These are phyloP conservation scores for Lagenidium sp. DNA, from an alignment of 352 stramenopile species.

Conservation along the genomic window DNA sequence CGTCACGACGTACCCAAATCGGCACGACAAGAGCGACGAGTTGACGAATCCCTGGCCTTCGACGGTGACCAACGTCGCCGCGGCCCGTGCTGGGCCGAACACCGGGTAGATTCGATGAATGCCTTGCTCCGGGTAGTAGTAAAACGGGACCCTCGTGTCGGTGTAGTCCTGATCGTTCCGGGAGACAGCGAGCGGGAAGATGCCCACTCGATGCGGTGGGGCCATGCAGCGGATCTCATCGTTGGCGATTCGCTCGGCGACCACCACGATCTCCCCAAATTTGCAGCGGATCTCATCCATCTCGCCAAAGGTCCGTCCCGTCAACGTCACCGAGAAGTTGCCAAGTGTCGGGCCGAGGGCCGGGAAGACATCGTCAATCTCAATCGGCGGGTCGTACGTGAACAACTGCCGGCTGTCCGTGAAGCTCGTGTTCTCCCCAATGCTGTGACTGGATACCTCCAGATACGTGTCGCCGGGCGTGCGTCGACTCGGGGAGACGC, in stretches of 20 bases:
- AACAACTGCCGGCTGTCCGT: conserved; percentile 43
- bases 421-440: conserved; percentile 22
- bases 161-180: conserved; percentile 92
- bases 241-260: conserved; percentile 47
- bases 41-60: conserved; percentile 87
- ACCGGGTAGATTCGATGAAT: conserved; percentile 76
- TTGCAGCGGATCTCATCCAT: conserved; percentile 72
- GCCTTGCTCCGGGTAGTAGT: conserved; percentile 76
- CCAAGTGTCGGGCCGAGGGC: conserved; percentile 58
- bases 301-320: conserved; percentile 71
- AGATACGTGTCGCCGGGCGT: conserved; percentile 32
- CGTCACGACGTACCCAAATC: conserved; percentile 81
- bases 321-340: conserved; percentile 85
- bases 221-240: conserved; percentile 74
- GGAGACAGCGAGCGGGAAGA: conserved; percentile 81
- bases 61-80: conserved; percentile 80
- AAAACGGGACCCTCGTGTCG: conserved; percentile 46
- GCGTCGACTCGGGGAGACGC: conserved; percentile 41
- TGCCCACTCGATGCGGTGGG: conserved; percentile 49
- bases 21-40: conserved; percentile 69
- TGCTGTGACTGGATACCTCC: conserved; percentile 63
- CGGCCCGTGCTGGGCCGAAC: conserved; percentile 74
- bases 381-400: conserved; percentile 68
- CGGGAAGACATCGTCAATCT: conserved; percentile 70
- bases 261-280: conserved; percentile 71